These are phyloP conservation scores for Pichia sp. DNA, from an alignment of 1,139 yeast genomes.

Conservation along the genomic window DNA sequence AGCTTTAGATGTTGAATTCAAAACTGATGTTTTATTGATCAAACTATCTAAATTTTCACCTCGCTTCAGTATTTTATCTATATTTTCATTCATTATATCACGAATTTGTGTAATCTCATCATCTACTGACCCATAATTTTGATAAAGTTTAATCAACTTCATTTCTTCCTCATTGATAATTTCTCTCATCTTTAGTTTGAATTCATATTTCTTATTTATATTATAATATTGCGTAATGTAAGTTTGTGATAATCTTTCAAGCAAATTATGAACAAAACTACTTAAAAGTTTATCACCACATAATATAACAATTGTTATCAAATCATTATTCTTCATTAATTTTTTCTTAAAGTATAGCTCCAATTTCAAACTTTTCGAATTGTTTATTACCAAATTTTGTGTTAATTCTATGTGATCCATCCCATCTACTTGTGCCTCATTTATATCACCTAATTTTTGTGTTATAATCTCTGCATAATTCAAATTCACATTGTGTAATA, in stretches of 20 bases:
- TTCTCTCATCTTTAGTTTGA: constrained; percentile 45
- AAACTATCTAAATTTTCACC: constrained; percentile 72
- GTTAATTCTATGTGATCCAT: constrained; percentile 24
- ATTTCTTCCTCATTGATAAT: constrained; percentile 44
- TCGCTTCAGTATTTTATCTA: constrained; percentile 61
- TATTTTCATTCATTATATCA: constrained; percentile 61
- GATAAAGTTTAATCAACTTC: constrained; percentile 30
- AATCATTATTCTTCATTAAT: constrained; percentile 32
- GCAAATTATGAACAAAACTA: constrained; percentile 39
- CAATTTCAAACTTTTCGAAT: constrained; percentile 22
- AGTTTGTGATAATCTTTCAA: constrained; percentile 45
- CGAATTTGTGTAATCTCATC: constrained; percentile 47
- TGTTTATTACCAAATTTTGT: constrained; percentile 6
- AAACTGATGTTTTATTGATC: constrained; percentile 74
- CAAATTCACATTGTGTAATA: constrained; percentile 35
- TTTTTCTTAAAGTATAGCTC: constrained; percentile 45
- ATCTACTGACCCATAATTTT: constrained; percentile 36
- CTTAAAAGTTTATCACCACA: constrained; percentile 39
- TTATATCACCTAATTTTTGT: constrained; percentile 48
- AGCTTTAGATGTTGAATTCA: constrained; percentile 61
- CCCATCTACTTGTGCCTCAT: constrained; percentile 32
- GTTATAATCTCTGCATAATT: constrained; percentile 49
- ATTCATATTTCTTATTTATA: constrained; percentile 29
- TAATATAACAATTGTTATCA: constrained; percentile 43
- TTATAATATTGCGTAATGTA: constrained; percentile 24